Evolutionary conservation across 2,329 filamentous ascomycete genomes (phyloP), one percentile per base, ranked within the genome.

Genomic region (Beauveria scarabaeidicola): DNA sequence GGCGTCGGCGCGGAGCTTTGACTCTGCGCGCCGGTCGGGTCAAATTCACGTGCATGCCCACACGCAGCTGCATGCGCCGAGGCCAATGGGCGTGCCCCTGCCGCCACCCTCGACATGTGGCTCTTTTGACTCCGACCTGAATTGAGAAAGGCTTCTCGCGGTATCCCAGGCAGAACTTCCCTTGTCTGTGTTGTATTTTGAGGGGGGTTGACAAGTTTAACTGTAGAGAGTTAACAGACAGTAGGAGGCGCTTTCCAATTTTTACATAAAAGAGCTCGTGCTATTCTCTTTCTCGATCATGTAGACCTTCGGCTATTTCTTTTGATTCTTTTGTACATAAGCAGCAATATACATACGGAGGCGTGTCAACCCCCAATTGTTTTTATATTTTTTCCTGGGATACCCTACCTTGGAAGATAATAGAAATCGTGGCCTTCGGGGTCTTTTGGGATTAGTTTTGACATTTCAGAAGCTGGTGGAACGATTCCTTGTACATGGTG

Each of bases 111-210:
- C 57, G 1, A 23, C 57, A 10, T 59, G 57, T n/a, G 57, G 57
- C 29, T 53, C 57, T 3, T 59, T 59, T 47, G 57, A 59, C 44
- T 59, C 57, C 19, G 57, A 59, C 13, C 19, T 59, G 41, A 53
- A 58, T 23, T 58, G 7, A 36, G 25, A 13, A 11, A 32, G 11
- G 29, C 29, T 32, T 32, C 29, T 11, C 11, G 11, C 11, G 11
- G 29, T 32, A 32, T 32, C 11, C 5, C 10, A 13, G 29, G 29
- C 11, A 32, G 4, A 32, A 5, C 11, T 32, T 32, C 47, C 47
- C 38, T 38, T 13, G n/a, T 27, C 38, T 41, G 11, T 53, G 27
- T 52, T 40, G 10, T 36, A 23, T 29, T 41, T 41, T 11, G 8
- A 44, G 23, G 40, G 40, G 25, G 3, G 36, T 54, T 21, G 40